Evolutionary conservation across 2,329 filamentous ascomycete genomes (phyloP).

Genomic region (Alternaria ventricosa): DNA sequence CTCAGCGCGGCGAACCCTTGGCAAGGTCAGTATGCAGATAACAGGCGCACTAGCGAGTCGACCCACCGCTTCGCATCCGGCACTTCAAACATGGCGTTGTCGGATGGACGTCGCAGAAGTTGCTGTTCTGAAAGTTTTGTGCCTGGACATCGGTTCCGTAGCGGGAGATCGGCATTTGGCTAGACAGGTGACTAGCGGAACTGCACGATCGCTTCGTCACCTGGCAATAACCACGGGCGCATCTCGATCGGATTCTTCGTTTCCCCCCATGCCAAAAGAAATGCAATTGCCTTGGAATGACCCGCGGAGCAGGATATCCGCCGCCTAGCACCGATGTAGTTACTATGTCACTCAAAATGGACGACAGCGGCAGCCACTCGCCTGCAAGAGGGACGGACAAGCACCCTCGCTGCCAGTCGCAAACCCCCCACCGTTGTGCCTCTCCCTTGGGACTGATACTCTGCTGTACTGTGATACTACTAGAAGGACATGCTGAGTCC

Average conservation of each 20-base stretch:
- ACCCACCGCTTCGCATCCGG: constrained; percentile 35
- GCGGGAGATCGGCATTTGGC: constrained; percentile 17
- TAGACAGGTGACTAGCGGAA: neutral
- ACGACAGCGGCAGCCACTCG: constrained; percentile 2
- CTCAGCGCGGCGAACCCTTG: constrained; percentile 44
- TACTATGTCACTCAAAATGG: constrained; percentile 4
- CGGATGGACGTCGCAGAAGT: neutral
- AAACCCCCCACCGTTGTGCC: constrained; percentile 6
- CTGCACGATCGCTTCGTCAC: constrained; percentile 1
- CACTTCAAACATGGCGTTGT: constrained; percentile 29
- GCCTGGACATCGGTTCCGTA: constrained; percentile 3
- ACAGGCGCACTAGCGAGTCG: neutral
- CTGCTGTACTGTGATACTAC: neutral
- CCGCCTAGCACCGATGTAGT: constrained; percentile 12
- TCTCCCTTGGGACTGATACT: neutral
- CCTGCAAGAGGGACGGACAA: neutral
- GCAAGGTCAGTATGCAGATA: constrained; percentile 14
- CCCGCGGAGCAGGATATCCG: constrained; percentile 5
- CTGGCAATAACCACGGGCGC: neutral
- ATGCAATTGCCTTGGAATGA: neutral
- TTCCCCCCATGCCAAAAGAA: neutral
- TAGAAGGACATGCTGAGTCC: constrained; percentile 18
- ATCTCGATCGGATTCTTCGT: constrained; percentile 3
- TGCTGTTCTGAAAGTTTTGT: constrained; percentile 4
- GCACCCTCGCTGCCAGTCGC: neutral